Percentiles rank a stretch among this genome's conserved stretches.
phyloP scores from a whole-genome alignment of 2,329 filamentous ascomycete genomes.

The Fusarium albosuccineum region DNA sequence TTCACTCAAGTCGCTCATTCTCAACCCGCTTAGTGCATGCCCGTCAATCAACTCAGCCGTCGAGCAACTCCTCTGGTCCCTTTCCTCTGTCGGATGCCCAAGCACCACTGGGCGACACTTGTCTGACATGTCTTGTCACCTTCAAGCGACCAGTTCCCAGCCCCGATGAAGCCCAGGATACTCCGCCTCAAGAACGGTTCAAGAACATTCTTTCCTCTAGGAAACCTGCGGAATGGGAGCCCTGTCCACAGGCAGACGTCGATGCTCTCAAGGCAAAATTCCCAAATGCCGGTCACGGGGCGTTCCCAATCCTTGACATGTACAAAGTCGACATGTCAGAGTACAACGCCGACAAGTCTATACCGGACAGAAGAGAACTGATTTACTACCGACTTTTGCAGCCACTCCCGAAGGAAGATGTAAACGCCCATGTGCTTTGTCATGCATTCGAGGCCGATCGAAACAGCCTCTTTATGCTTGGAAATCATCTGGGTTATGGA shows the following conservation, averaged over 20 bases:
- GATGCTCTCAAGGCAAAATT: slow-evolving; percentile 53
- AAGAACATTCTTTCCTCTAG: slow-evolving; percentile 54
- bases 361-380: slow-evolving; percentile 63
- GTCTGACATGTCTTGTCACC: slow-evolving; percentile 65
- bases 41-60: slow-evolving; percentile 59
- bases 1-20: slow-evolving; percentile 62
- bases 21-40: slow-evolving; percentile 63
- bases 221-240: slow-evolving; percentile 58
- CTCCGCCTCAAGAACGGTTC: slow-evolving; percentile 59
- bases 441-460: slow-evolving; percentile 67
- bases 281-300: slow-evolving; percentile 55
- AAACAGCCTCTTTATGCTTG: slow-evolving; percentile 66
- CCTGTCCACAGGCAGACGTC: slow-evolving; percentile 61
- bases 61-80: slow-evolving; percentile 50
- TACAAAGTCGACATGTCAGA: slow-evolving; percentile 65
- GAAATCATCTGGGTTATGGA: slow-evolving; percentile 63
- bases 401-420: slow-evolving; percentile 56
- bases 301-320: slow-evolving; percentile 66
- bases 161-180: slow-evolving; percentile 55
- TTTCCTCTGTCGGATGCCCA: slow-evolving; percentile 57
- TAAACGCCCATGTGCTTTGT: slow-evolving; percentile 61
- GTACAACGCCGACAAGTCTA: slow-evolving; percentile 57
- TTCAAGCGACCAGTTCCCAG: slow-evolving; percentile 60
- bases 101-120: slow-evolving; percentile 56
- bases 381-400: slow-evolving; percentile 62